phyloP scores from a whole-genome alignment of 176 grass and related monocot species.

The Oryza rufipogon region DNA sequence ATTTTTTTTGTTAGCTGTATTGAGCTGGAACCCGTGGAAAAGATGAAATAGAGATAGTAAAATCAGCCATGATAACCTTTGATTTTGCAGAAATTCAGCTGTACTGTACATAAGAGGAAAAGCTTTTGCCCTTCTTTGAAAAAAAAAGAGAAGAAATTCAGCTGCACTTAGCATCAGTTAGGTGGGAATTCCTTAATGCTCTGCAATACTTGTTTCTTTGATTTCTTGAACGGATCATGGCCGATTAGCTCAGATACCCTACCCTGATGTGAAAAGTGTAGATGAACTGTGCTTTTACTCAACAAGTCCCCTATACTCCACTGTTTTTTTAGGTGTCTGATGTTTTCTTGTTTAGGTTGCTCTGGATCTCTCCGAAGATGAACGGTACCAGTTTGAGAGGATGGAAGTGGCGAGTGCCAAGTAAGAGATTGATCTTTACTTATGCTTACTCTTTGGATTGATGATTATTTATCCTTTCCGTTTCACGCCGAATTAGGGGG shows the following conservation, averaged over 20 bases:
- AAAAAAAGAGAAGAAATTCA: too few relatives aligned
- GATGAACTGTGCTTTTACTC: neutral
- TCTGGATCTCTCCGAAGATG: slow-evolving; percentile 82
- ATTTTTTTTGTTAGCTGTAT: neutral
- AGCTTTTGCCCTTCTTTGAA: too few relatives aligned
- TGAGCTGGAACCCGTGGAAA: neutral
- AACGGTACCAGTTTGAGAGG: slow-evolving; percentile 71
- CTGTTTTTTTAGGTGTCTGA: neutral
- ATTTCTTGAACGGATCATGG: neutral
- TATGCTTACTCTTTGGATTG: slow-evolving; percentile 11
- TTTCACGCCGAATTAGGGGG: neutral
- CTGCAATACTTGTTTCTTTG: neutral
- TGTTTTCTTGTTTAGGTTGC: slow-evolving; percentile 54
- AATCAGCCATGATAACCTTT: too few relatives aligned
- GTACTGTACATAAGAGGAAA: too few relatives aligned
- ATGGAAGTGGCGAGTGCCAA: slow-evolving; percentile 64
- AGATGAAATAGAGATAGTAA: too few relatives aligned
- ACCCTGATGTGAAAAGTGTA: neutral
- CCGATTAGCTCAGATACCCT: neutral
- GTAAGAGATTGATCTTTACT: slow-evolving; percentile 45
- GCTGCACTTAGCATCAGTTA: too few relatives aligned
- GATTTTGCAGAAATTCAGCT: too few relatives aligned
- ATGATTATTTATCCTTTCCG: neutral
- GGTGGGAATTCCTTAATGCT: neutral
- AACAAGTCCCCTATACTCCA: neutral